Conservation (phyloP, 345 rosid species). For the Acer campestre region DNA sequence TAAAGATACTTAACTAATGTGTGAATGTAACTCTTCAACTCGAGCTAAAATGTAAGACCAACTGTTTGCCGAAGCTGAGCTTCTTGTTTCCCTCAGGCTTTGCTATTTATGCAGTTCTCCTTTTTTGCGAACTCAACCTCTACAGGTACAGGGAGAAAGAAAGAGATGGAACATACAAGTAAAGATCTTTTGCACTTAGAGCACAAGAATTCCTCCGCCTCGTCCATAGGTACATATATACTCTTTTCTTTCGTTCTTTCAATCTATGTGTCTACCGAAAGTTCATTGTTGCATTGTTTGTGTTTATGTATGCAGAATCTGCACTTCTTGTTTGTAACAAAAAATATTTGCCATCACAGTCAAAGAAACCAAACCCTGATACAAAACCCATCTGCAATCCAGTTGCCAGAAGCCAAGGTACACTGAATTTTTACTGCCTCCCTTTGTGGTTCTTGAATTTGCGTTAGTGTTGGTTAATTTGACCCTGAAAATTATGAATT, state of each 20-base stretch:
- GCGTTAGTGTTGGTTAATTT: not conserved
- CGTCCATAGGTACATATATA: slow-evolving; percentile 32
- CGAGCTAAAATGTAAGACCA: not conserved
- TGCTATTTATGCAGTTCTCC: not conserved
- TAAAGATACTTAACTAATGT: not conserved
- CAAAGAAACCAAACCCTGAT: slow-evolving; percentile 21
- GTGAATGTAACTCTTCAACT: not conserved
- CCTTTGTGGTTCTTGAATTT: not conserved
- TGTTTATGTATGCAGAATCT: slow-evolving; percentile 39
- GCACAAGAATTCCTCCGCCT: slow-evolving; percentile 30
- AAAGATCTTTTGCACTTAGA: slow-evolving; percentile 50
- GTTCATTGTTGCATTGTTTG: not conserved
- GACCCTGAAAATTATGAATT: not conserved
- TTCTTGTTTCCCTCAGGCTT: not conserved
- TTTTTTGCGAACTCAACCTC: not conserved
- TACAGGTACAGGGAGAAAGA: not conserved
- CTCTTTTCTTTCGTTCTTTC: not conserved
- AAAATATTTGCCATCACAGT: slow-evolving; percentile 22
- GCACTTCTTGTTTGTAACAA: slow-evolving; percentile 36
- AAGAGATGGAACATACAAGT: slow-evolving; percentile 39
- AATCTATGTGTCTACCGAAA: not conserved
- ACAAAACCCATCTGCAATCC: slow-evolving; percentile 44
- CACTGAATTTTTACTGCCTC: not conserved
- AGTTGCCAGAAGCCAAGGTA: slow-evolving; percentile 65
- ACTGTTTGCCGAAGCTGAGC: not conserved